Conservation (phyloP, 2,329 filamentous ascomycete genomes). For the Metarhizium brunneum region DNA sequence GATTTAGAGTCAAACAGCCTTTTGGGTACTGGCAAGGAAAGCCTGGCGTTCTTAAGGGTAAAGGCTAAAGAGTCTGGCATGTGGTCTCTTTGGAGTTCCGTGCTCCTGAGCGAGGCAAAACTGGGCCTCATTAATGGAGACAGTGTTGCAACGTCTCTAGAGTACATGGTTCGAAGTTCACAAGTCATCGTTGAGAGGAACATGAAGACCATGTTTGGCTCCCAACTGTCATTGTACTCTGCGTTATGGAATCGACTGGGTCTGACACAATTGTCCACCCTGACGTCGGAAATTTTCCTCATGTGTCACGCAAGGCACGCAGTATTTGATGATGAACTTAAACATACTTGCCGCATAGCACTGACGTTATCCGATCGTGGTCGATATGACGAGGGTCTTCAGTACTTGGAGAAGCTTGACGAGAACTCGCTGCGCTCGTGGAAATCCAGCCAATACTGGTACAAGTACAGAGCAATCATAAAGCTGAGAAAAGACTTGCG, state of each 20-base stretch:
- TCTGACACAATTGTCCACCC: conserved; percentile 42
- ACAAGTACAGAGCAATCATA: conserved; percentile 57
- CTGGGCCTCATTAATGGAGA: conserved; percentile 64
- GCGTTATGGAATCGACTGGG: conserved; percentile 72
- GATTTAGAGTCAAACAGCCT: conserved; percentile 63
- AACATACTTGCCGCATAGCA: conserved; percentile 62
- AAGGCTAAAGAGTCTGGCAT: conserved; percentile 82
- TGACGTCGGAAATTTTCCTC: conserved; percentile 64
- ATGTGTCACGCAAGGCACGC: conserved; percentile 54
- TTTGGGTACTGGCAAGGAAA: conserved; percentile 71
- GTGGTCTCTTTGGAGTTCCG: conserved; percentile 76
- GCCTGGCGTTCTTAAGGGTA: conserved; percentile 70
- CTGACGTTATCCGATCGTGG: conserved; percentile 53
- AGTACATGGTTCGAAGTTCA: conserved; percentile 73
- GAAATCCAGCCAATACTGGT: conserved; percentile 68
- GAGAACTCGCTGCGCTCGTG: conserved; percentile 57
- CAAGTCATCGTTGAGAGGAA: conserved; percentile 73
- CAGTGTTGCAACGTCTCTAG: conserved; percentile 54
- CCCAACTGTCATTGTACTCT: conserved; percentile 63
- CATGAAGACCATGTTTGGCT: conserved; percentile 62
- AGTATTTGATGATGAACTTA: conserved; percentile 68
- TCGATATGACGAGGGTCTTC: conserved; percentile 57
- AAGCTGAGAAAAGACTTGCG: conserved; percentile 55
- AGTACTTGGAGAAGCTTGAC: conserved; percentile 36
- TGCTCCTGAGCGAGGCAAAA: conserved; percentile 78